These are phyloP conservation scores for Tubosaeta sp. DNA, from an alignment of 768 basidiomycete species.

Conservation along the genomic window DNA sequence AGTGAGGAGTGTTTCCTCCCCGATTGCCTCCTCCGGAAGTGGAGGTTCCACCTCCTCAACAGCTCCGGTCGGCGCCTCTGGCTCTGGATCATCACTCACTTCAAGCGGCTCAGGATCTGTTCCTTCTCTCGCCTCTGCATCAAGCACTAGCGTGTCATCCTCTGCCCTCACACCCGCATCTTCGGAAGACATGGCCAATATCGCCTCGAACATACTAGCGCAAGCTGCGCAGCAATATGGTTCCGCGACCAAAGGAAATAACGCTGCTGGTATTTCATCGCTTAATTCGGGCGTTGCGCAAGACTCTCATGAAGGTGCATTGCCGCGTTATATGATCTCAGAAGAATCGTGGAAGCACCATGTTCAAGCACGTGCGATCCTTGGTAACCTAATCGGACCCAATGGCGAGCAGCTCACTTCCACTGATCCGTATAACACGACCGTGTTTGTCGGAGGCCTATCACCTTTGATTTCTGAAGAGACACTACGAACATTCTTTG, in stretches of 20 bases:
- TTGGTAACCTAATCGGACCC: slow-evolving; percentile 80
- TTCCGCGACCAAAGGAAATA: slow-evolving; percentile 30
- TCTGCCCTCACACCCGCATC: slow-evolving; percentile 46
- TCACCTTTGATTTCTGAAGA: slow-evolving; percentile 89
- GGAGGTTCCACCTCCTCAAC: slow-evolving; percentile 21
- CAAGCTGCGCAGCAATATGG: slow-evolving; percentile 49
- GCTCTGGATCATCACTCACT: slow-evolving; percentile 45
- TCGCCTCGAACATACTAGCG: slow-evolving; percentile 41
- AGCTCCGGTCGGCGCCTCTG: slow-evolving; percentile 37
- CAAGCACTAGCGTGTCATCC: slow-evolving; percentile 44
- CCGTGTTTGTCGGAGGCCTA: slow-evolving; percentile 90
- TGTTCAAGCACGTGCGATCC: slow-evolving; percentile 75
- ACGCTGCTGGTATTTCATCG: slow-evolving; percentile 25
- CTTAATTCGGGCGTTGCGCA: slow-evolving; percentile 36
- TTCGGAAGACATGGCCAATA: slow-evolving; percentile 51
- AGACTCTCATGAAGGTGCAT: slow-evolving; percentile 39
- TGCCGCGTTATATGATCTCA: slow-evolving; percentile 53
- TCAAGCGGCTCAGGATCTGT: slow-evolving; percentile 46
- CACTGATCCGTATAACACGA: slow-evolving; percentile 94
- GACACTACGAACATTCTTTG: slow-evolving; percentile 84
- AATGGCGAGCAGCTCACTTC: slow-evolving; percentile 85
- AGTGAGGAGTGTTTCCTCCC: slow-evolving; percentile 65
- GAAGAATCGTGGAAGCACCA: slow-evolving; percentile 86
- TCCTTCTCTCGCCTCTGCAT: slow-evolving; percentile 47
- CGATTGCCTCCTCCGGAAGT: slow-evolving; percentile 47